Evolutionary conservation across 1,139 yeast species (phyloP).

Genomic region (Saccharomyces pastorianus): DNA sequence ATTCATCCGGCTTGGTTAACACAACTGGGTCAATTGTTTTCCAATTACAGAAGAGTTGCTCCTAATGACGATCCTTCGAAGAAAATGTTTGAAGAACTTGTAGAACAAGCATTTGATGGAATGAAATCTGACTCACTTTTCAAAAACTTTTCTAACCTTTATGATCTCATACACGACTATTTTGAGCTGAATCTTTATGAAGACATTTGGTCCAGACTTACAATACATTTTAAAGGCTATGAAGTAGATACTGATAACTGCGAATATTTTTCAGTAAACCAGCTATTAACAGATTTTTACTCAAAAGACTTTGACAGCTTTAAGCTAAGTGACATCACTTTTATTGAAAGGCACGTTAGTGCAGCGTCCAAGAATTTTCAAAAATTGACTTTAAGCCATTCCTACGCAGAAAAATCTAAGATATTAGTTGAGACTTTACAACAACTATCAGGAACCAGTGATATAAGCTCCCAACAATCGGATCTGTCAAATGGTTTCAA

Average conservation of each 20-base stretch:
- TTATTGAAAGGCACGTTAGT: constrained; percentile 42
- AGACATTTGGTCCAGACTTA: constrained; percentile 39
- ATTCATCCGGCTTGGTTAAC: constrained; percentile 24
- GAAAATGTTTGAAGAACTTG: constrained; percentile 18
- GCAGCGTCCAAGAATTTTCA: constrained; percentile 50
- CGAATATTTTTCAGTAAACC: constrained; percentile 56
- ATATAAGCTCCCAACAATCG: constrained; percentile 7
- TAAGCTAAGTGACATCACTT: constrained; percentile 23
- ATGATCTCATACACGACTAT: constrained; percentile 53
- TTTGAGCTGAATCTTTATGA: constrained; percentile 63
- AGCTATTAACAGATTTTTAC: constrained; percentile 48
- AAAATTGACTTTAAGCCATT: constrained; percentile 42
- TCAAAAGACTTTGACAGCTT: constrained; percentile 35
- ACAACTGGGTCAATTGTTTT: constrained; percentile 22
- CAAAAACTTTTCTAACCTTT: constrained; percentile 40
- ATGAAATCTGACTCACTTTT: constrained; percentile 30
- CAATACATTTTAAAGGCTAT: constrained; percentile 4
- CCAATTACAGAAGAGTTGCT: constrained; percentile 21
- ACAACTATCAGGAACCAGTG: constrained; percentile 35
- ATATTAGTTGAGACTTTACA: constrained; percentile 49
- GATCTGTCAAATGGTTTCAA: background rate
- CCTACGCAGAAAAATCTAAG: constrained; percentile 47
- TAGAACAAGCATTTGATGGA: constrained; percentile 8
- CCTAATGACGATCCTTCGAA: constrained; percentile 5
- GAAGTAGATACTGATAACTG: constrained; percentile 30